Conservation (phyloP, 805 yeast species). For the Yarrowia sp. region DNA sequence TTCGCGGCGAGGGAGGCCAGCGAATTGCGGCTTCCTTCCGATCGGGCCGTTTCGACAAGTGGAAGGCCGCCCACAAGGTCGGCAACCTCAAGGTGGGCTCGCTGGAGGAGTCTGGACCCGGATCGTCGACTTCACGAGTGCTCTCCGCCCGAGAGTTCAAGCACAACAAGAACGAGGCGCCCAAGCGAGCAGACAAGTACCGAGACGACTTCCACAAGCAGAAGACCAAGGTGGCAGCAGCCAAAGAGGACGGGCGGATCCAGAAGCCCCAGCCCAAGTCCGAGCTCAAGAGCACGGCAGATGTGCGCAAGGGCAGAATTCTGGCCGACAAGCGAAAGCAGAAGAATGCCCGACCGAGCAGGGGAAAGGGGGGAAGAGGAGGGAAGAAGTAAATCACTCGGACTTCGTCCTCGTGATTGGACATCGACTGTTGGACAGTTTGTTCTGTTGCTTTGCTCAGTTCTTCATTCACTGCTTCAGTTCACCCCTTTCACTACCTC, state of each 20-base stretch:
- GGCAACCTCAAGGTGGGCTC: slow-evolving; percentile 53
- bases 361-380: too few relatives aligned
- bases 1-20: slow-evolving; percentile 93
- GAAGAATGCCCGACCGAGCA: slow-evolving; percentile 85
- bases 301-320: slow-evolving; percentile 75
- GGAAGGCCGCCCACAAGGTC: slow-evolving; percentile 73
- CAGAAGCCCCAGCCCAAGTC: slow-evolving; percentile 6
- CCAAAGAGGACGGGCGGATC: slow-evolving; percentile 62
- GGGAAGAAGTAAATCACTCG: too few relatives aligned
- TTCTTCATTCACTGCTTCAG: too few relatives aligned
- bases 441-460: too few relatives aligned
- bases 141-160: slow-evolving; percentile 45
- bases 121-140: slow-evolving; percentile 39
- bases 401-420: too few relatives aligned
- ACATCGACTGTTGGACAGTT: too few relatives aligned
- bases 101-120: slow-evolving; percentile 43
- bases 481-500: too few relatives aligned
- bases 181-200: slow-evolving; percentile 83
- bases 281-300: slow-evolving; percentile 68
- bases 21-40: slow-evolving; percentile 86
- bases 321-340: slow-evolving; percentile 67
- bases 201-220: slow-evolving; percentile 85
- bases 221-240: slow-evolving; percentile 76
- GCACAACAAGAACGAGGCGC: slow-evolving; percentile 75
- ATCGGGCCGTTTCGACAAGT: slow-evolving; percentile 87